Evolutionary conservation across 2,329 filamentous ascomycete genomes (phyloP).

Genomic region (Neurospora sp.): DNA sequence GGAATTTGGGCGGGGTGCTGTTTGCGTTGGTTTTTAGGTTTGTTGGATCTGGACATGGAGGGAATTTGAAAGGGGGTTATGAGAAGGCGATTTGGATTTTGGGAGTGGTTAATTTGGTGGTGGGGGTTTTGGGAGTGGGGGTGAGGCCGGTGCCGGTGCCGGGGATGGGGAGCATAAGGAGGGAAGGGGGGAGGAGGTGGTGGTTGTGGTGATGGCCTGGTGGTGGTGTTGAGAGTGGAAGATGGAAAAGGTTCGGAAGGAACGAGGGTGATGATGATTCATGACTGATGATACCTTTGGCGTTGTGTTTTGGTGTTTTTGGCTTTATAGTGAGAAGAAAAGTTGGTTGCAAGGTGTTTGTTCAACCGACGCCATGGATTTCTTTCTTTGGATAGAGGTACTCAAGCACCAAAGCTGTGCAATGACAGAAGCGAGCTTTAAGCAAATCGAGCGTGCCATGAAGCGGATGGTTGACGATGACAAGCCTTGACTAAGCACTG

Average conservation of each 20-base stretch:
- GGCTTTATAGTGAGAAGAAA: too few relatives aligned
- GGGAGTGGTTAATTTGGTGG: conserved; percentile 60
- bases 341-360: too few relatives aligned
- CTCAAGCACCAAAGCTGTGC: background rate
- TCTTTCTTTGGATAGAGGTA: background rate
- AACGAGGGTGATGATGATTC: background rate
- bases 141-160: background rate
- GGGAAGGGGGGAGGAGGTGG: background rate
- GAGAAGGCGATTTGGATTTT: conserved; percentile 71
- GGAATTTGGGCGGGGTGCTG: conserved; percentile 77
- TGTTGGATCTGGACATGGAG: conserved; percentile 18
- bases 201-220: background rate
- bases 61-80: conserved; percentile 38
- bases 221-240: background rate
- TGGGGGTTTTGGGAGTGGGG: conserved; percentile 42
- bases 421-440: too few relatives aligned
- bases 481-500: too few relatives aligned
- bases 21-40: conserved; percentile 81
- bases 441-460: too few relatives aligned
- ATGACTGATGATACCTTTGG: background rate
- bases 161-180: background rate
- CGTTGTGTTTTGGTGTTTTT: background rate
- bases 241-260: background rate
- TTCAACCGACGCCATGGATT: too few relatives aligned
- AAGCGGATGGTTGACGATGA: too few relatives aligned